These are phyloP conservation scores for Brassica napus DNA, from an alignment of 345 rosid species.

Conservation along the genomic window DNA sequence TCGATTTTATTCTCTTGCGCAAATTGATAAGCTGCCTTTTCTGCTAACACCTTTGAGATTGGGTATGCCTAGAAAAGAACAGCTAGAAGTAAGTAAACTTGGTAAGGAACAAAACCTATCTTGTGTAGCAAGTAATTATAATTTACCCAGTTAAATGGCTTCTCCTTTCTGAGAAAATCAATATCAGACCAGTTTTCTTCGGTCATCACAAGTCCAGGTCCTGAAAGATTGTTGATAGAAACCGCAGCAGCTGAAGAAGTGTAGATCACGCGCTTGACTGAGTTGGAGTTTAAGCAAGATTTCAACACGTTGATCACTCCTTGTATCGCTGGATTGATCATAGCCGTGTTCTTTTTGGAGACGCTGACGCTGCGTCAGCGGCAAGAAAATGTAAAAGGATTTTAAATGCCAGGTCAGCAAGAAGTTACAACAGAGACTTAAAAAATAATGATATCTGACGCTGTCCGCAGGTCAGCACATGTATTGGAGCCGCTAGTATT, in stretches of 20 bases:
- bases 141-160: constrained; percentile 87
- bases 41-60: constrained; percentile 71
- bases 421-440: too few species aligned
- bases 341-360: not conserved
- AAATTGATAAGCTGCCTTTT: constrained; percentile 70
- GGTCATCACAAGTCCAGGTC: constrained; percentile 62
- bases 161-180: constrained; percentile 60
- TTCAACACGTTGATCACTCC: constrained; percentile 79
- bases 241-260: constrained; percentile 95
- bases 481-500: too few species aligned
- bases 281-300: constrained; percentile 60
- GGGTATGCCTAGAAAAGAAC: constrained; percentile 66
- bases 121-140: constrained; percentile 10
- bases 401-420: too few species aligned
- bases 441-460: too few species aligned
- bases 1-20: constrained; percentile 68
- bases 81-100: constrained; percentile 7
- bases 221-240: constrained; percentile 56
- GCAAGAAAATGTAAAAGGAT: too few species aligned
- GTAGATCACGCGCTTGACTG: constrained; percentile 73
- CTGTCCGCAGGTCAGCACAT: too few species aligned
- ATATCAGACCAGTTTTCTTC: constrained; percentile 78
- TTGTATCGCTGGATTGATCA: constrained; percentile 84
- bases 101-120: constrained; percentile 1
- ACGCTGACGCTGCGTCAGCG: too few species aligned